Evolutionary conservation across 2,329 filamentous ascomycete species (phyloP).

Genomic region (Zymoseptoria crescenta): DNA sequence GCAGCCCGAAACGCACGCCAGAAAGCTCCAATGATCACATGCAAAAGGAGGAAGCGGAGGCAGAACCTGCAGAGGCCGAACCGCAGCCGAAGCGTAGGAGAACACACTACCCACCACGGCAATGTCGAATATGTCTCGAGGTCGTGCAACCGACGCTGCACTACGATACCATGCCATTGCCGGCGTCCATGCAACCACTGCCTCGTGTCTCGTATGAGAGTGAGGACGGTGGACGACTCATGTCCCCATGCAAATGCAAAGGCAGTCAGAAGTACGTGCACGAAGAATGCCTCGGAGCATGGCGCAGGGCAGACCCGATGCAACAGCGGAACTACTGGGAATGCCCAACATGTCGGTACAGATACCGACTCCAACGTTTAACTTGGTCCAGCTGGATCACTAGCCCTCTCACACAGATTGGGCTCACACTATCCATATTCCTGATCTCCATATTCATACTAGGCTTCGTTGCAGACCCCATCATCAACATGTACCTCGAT

Average conservation of each 20-base stretch:
- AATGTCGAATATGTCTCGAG: conserved; percentile 87
- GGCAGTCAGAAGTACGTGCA: conserved; percentile 92
- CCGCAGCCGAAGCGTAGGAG: conserved; percentile 22
- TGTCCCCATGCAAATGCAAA: conserved; percentile 89
- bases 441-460: conserved; percentile 67
- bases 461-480: conserved; percentile 86
- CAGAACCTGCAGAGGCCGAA: conserved; percentile 11
- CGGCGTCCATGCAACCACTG: conserved; percentile 48
- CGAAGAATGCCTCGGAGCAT: conserved; percentile 76
- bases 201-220: conserved; percentile 61
- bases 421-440: conserved; percentile 65
- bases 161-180: conserved; percentile 38
- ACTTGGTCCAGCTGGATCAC: conserved; percentile 60
- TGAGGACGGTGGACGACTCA: conserved; percentile 66
- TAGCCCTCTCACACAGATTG: conserved; percentile 54
- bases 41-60: conserved; percentile 1
- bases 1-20: background rate
- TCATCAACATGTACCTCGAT: conserved; percentile 81
- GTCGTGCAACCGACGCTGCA: conserved; percentile 53
- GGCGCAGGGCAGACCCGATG: conserved; percentile 66
- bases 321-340: conserved; percentile 69
- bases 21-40: background rate
- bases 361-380: conserved; percentile 70
- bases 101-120: conserved; percentile 59
- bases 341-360: conserved; percentile 80